These are phyloP conservation scores for Populus davidiana DNA, from an alignment of 345 rosid species.

Conservation along the genomic window DNA sequence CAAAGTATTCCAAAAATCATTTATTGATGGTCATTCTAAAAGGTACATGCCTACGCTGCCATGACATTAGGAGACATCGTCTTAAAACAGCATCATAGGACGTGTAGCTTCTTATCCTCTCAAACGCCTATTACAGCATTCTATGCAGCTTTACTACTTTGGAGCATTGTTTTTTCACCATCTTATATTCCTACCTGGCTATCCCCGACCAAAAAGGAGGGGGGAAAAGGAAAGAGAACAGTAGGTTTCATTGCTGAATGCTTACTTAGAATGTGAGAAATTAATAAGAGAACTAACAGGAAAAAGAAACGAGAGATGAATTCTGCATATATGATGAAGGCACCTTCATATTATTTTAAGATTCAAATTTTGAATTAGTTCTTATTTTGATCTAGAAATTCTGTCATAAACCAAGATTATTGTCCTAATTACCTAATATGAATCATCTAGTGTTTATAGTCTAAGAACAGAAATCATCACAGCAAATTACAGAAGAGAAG, in stretches of 20 bases:
- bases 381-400: not conserved
- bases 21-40: not conserved
- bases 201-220: not conserved
- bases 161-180: not conserved
- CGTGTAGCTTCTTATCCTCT: not conserved
- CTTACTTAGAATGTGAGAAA: not conserved
- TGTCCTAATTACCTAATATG: not conserved
- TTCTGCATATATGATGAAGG: not conserved
- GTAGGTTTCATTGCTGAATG: not conserved
- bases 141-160: not conserved
- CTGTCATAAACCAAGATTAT: not conserved
- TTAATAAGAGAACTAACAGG: not conserved
- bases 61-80: not conserved
- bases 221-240: not conserved
- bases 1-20: not conserved
- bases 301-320: not conserved
- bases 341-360: not conserved
- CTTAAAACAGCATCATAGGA: not conserved
- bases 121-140: not conserved
- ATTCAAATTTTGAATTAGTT: not conserved
- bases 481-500: not conserved
- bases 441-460: not conserved
- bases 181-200: too few relatives aligned
- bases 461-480: not conserved
- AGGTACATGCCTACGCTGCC: constrained; percentile 2